Base-by-base conservation (phyloP, 176 grass and related monocot genomes). In the Cocos nucifera region DNA sequence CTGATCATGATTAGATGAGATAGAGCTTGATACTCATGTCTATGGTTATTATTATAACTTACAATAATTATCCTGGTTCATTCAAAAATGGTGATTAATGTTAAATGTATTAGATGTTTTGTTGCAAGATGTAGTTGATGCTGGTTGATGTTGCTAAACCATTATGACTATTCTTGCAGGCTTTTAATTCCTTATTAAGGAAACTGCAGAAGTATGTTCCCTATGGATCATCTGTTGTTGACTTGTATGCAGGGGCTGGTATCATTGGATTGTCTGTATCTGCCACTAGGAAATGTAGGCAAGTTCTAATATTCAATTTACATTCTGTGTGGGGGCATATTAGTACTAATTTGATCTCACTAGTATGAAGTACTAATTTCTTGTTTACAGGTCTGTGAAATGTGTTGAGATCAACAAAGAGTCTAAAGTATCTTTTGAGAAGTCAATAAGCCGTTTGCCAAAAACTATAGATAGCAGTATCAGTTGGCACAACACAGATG, bases 341-440 rank as follows among this genome's bases (percentile, higher is more conserved):
- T 44, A 44, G 35, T 44, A 10, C 35, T 44, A 14, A 44, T 44
- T 14, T 44, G 9, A 44, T 44, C 8, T 44, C 35, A 12, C 2
- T 44, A 3, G 35, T 44, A 14, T 35, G 32, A 35, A 35, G 30
- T 35, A 35, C 32, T 9, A 74, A 56, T 72, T 69, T 63, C 70
- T 8, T 80, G 27, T 22, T 80, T 77, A 15, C 82, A 96, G 92
- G 69, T 96, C 92, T 59, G 81, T 90, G 65, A 96, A 82, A 88
- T 96, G 92, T 80, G 83, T 96, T 78, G 92, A 96, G 60, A 90
- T 96, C 57, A 96, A 96, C 74, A 90, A 96, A 72, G 80, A 90
- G 62, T 90, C 83, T 1, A 88, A 96, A 69, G 28, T 79, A 59
- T 96, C 83, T 69, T 96, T 96, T 56, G 87, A 96, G 73, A 96